Base-by-base conservation (phyloP, 345 rosid genomes). In the Excoecaria cochinchinensis region DNA sequence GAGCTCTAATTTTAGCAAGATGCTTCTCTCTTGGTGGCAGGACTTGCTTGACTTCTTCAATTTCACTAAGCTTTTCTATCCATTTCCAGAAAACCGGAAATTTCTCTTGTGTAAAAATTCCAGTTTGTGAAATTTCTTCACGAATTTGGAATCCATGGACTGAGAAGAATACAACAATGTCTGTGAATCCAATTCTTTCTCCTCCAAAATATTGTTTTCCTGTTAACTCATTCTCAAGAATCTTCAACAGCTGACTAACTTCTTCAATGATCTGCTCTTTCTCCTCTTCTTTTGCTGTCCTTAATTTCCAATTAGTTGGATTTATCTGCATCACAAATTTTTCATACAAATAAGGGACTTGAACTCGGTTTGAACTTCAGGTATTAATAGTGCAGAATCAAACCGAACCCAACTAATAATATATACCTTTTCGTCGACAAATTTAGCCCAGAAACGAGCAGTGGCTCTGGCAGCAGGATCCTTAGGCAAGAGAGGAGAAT, bases 391-490 rank as follows among this genome's bases (percentile, higher is more conserved):
- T 31, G 2, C 2, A 31, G 1, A 31, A 31, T 31, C 31, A 2
- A 31, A 31, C 31, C 31, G 31, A 31, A 31, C 31, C 31, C 1
- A 31, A 31, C 31, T 31, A 31, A 31, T 31, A 31, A 31, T 31
- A 62, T 4, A 1, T 53, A 74, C 77, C 71, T 74, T 74, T n/a
- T 74, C 77, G 25, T 74, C 71, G 2, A 65, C 55, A 10, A 65
- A 74, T 39, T 74, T 74, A 17, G 71, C 72, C 78, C 77, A 74
- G 39, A 74, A 74, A 25, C 71, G 77, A 51, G 77, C 71, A 6
- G 8, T 8, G 11, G 77, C 77, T 74, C 63, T 25, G 8, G 21
- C 40, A 24, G 39, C 22, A 21, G 71, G 77, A 12, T 74, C 48
- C 16, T 61, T 1, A 42, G 71, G 71, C 63, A 74, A 39, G n/a